phyloP scores from a whole-genome alignment of 805 yeast genomes.

The Ogataea pignaliae region DNA sequence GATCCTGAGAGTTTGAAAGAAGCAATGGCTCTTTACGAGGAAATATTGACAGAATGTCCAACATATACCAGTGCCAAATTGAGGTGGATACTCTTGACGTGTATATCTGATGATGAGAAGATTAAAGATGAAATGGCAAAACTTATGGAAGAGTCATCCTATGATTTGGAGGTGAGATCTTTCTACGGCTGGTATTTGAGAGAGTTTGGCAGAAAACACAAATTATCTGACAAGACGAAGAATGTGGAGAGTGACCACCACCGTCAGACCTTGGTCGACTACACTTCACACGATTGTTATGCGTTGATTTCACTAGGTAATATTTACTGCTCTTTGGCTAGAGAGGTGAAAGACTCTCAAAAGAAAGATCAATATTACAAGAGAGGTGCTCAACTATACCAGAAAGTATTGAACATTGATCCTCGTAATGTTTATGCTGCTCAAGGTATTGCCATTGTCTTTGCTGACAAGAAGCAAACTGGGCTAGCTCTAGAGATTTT shows the following conservation, averaged over 20 bases:
- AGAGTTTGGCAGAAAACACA: conserved; percentile 50
- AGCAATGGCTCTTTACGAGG: conserved; percentile 42
- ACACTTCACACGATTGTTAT: conserved; percentile 83
- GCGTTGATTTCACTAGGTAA: conserved; percentile 89
- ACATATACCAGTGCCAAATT: conserved; percentile 70
- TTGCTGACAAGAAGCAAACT: conserved; percentile 77
- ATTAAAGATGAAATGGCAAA: conserved; percentile 50
- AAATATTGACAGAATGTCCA: conserved; percentile 58
- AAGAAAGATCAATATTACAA: conserved; percentile 70
- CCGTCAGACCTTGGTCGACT: conserved; percentile 76
- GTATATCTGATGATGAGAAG: conserved; percentile 44
- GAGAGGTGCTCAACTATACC: conserved; percentile 88
- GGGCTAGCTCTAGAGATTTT: conserved; percentile 80
- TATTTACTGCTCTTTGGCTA: conserved; percentile 75
- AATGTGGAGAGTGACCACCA: conserved; percentile 74
- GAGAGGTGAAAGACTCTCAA: conserved; percentile 59
- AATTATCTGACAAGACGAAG: conserved; percentile 39
- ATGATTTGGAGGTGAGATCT: conserved; percentile 79
- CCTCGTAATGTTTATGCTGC: conserved; percentile 91
- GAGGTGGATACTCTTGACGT: conserved; percentile 60
- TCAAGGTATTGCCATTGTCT: conserved; percentile 91
- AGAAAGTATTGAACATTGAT: conserved; percentile 83
- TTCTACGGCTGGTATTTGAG: conserved; percentile 87
- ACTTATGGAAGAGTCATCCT: conserved; percentile 49
- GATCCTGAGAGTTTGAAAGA: conserved; percentile 24